phyloP scores from a whole-genome alignment of 2,329 filamentous ascomycete species.

The Botrytis galanthina region DNA sequence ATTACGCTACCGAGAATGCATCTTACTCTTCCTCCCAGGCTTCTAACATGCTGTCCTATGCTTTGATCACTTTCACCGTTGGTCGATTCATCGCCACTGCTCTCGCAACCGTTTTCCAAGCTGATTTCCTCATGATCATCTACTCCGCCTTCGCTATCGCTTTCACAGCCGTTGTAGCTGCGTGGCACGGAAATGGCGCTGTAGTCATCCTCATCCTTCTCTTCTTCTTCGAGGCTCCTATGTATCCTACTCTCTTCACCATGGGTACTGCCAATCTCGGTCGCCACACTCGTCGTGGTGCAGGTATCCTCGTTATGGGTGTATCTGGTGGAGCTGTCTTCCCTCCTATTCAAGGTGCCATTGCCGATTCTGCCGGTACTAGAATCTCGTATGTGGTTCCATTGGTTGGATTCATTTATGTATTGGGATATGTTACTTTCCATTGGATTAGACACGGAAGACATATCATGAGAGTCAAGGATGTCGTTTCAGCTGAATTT shows the following conservation, averaged over 20 bases:
- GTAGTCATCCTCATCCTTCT: constrained; percentile 65
- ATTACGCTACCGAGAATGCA: constrained; percentile 63
- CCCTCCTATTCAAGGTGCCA: constrained; percentile 67
- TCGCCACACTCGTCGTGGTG: constrained; percentile 73
- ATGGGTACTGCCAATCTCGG: constrained; percentile 74
- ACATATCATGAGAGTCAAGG: constrained; percentile 39
- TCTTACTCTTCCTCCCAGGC: constrained; percentile 51
- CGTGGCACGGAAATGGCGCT: constrained; percentile 43
- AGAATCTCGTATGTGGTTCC: constrained; percentile 46
- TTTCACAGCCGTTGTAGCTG: constrained; percentile 36
- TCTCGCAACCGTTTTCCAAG: constrained; percentile 43
- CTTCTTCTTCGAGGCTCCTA: constrained; percentile 77
- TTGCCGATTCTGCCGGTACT: constrained; percentile 52
- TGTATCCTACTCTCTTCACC: constrained; percentile 78
- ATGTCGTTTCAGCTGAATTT: constrained; percentile 25
- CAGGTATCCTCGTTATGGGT: constrained; percentile 67
- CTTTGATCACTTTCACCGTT: constrained; percentile 69
- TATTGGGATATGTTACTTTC: constrained; percentile 36
- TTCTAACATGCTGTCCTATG: constrained; percentile 69
- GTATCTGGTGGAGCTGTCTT: constrained; percentile 72
- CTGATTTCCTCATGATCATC: constrained; percentile 59
- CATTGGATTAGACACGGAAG: constrained; percentile 40
- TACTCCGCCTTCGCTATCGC: constrained; percentile 55
- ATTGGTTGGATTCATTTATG: constrained; percentile 44
- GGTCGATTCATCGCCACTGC: constrained; percentile 68